Base-by-base conservation (phyloP, 139 green algal genomes). In the Edaphochlamys debaryana region DNA sequence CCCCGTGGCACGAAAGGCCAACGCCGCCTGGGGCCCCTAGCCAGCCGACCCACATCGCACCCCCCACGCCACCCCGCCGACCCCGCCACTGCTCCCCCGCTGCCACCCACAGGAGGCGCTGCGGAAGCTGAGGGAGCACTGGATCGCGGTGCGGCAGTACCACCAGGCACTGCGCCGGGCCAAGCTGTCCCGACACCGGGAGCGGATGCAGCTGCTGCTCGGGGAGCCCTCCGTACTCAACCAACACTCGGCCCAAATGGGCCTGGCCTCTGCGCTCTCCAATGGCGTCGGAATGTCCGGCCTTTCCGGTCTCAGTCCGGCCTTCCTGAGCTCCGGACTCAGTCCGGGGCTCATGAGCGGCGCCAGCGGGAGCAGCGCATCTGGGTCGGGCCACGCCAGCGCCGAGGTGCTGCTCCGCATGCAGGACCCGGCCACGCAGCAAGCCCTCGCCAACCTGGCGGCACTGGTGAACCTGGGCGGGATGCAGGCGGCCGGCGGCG, bases 111-210 rank as follows among this genome's bases (percentile, higher is more conserved):
- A 86, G 79, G 69, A 80, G 40, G 54, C 79, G 0, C 54, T 86
- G 23, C 79, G 79, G 3, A 77, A 79, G 58, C 52, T 86, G 23
- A 86, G 79, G 56, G 69, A 86, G 9, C 79, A 86, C 79, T 86
- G 79, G 79, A 32, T 54, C 0, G 50, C 56, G 2, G 79, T 86
- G 37, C 79, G 79, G 38, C 69, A 80, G n/a, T 77, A 86, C 30
- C 69, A 82, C 66, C 58, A 84, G 64, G 50, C 85, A 22, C 11
- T 62, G n/a, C 69, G 63, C 2, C 20, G 54, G 3, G 60, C 36
- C 45, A 80, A 71, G 68, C 69, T 67, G 6, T 70, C 56, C 29
- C 69, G 78, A 4, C 48, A 88, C 42, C 70, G 79, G 25, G 37
- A 77, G 45, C 69, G 69, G 50, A 37, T 81, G 70, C 34, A 62